Evolutionary conservation across 2,329 filamentous ascomycete genomes (phyloP).

Genomic region (Pseudogymnoascus sp.): DNA sequence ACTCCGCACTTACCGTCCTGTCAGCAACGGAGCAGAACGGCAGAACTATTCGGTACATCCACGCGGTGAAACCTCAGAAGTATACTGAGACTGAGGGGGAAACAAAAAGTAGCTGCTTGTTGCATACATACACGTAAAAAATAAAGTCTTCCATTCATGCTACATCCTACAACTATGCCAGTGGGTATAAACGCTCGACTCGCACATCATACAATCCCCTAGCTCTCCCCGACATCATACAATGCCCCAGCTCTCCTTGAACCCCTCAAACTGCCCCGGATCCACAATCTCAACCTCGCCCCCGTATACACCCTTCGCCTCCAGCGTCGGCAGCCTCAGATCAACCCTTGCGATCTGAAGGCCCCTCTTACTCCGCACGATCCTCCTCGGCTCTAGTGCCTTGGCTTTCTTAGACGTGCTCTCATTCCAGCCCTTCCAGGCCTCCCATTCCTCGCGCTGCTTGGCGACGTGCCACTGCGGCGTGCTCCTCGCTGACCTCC

Average conservation of each 20-base stretch:
- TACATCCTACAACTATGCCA: conserved; percentile 3
- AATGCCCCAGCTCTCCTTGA: conserved; percentile 23
- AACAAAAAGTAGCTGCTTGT: not conserved
- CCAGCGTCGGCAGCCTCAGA: conserved; percentile 20
- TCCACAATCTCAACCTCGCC: conserved; percentile 26
- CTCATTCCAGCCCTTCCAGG: conserved; percentile 52
- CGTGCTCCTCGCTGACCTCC: conserved; percentile 57
- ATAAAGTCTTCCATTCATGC: not conserved
- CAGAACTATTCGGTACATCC: not conserved
- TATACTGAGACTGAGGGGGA: not conserved
- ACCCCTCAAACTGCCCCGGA: conserved; percentile 25
- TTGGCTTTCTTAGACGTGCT: conserved; percentile 47
- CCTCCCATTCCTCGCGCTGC: conserved; percentile 57
- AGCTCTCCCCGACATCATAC: conserved; percentile 18
- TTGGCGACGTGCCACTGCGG: conserved; percentile 60
- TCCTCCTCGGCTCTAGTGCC: conserved; percentile 28
- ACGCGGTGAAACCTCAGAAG: not conserved
- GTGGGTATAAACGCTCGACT: conserved; percentile 5
- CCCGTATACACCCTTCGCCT: conserved; percentile 21
- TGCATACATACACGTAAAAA: not conserved
- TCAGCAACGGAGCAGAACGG: not conserved
- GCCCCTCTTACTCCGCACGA: conserved; percentile 17
- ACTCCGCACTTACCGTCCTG: not conserved
- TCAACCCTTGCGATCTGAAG: conserved; percentile 22
- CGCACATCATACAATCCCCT: conserved; percentile 16